Percentiles rank a stretch among this genome's conserved stretches.
phyloP scores from a whole-genome alignment of 2,329 filamentous ascomycete species.

The Dothistroma pini region DNA sequence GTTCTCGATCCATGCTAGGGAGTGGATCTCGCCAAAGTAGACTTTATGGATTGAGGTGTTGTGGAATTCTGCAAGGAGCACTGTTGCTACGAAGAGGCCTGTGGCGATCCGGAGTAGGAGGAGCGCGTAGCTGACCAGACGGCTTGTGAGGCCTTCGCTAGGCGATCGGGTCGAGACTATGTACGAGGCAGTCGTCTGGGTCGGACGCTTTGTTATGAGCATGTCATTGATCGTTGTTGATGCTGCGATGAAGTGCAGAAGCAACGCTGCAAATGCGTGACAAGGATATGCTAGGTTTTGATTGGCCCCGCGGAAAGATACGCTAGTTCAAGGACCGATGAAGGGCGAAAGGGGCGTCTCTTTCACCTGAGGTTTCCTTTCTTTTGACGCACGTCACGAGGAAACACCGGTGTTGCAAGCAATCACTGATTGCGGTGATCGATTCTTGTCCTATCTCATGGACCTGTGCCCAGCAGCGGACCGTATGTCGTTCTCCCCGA shows the following conservation, averaged over 20 bases:
- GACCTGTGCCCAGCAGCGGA: no score
- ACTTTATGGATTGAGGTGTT: constrained; percentile 5
- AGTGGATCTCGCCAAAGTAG: background rate
- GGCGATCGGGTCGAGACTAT: constrained; percentile 76
- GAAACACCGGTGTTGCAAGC: no score
- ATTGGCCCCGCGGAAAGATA: constrained; percentile 2
- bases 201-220: constrained; percentile 39
- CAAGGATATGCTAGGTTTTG: background rate
- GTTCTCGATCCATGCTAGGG: constrained; percentile 1
- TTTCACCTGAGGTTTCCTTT: background rate
- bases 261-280: background rate
- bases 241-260: background rate
- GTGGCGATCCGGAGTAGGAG: constrained; percentile 45
- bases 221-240: constrained; percentile 18
- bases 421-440: no score
- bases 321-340: background rate
- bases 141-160: constrained; percentile 45
- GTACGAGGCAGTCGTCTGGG: constrained; percentile 87
- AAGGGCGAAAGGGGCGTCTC: background rate
- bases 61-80: constrained; percentile 29
- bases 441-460: no score
- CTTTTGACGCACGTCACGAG: background rate
- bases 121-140: constrained; percentile 35
- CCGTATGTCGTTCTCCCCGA: no score
- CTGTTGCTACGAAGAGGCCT: constrained; percentile 39